phyloP scores from a whole-genome alignment of 2,329 filamentous ascomycete genomes.

The Aspergillus uvarum region DNA sequence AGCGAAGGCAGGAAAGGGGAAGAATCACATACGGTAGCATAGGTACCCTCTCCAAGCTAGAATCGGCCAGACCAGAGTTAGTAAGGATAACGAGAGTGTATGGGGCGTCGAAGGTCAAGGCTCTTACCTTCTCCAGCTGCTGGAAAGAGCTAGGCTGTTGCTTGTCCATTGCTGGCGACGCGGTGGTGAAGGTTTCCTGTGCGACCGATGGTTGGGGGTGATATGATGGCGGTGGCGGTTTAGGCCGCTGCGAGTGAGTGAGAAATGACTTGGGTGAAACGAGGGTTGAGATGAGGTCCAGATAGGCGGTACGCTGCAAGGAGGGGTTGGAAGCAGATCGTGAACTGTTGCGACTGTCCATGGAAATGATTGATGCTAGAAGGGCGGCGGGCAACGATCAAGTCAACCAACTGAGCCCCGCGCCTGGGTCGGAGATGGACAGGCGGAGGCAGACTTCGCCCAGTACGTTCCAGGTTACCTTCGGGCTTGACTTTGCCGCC shows the following conservation, averaged over 20 bases:
- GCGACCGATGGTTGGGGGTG: conserved; percentile 16
- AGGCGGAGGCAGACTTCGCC: background rate
- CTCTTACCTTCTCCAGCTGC: conserved; percentile 79
- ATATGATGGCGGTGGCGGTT: conserved; percentile 10
- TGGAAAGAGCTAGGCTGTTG: conserved; percentile 95
- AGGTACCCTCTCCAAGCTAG: conserved; percentile 90
- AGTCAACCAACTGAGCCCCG: conserved; percentile 13
- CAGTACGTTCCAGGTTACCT: no score
- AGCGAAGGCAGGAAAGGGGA: background rate
- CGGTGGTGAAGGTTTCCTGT: conserved; percentile 5
- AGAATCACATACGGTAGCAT: conserved; percentile 75
- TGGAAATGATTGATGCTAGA: conserved; percentile 10
- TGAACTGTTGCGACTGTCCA: conserved; percentile 19
- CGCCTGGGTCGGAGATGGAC: conserved; percentile 1
- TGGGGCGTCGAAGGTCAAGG: background rate
- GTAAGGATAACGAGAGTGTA: background rate
- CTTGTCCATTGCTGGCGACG: conserved; percentile 69
- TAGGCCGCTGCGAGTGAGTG: conserved; percentile 25
- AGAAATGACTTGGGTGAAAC: conserved; percentile 41
- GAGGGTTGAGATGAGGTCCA: conserved; percentile 34
- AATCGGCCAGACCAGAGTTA: background rate
- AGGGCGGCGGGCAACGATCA: background rate
- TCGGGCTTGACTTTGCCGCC: no score
- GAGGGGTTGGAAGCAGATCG: conserved; percentile 18
- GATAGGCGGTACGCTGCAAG: conserved; percentile 24